These are phyloP conservation scores for Amorphotheca resinae DNA, from an alignment of 495 filamentous ascomycete species.

Conservation along the genomic window DNA sequence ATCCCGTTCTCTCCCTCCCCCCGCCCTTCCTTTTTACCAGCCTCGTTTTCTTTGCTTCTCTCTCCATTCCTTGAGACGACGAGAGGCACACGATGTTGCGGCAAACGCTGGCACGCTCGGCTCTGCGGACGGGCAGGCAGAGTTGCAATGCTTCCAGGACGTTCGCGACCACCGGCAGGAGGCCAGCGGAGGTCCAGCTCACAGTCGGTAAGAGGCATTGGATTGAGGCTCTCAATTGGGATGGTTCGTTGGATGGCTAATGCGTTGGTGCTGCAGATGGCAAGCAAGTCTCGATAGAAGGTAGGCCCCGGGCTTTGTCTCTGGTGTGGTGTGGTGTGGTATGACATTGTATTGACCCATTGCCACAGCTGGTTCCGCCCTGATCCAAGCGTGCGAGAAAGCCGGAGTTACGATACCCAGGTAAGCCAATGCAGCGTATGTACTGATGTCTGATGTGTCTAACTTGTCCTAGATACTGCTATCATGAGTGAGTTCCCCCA, in stretches of 20 bases:
- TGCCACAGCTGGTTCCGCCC: constrained; percentile 65
- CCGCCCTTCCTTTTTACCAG: too few species aligned
- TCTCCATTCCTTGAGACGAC: constrained; percentile 25
- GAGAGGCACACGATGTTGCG: constrained; percentile 69
- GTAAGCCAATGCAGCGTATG: constrained; percentile 27
- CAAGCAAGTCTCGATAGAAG: constrained; percentile 92
- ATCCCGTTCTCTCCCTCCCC: constrained; percentile 13
- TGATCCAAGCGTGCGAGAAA: constrained; percentile 99
- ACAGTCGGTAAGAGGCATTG: constrained; percentile 61
- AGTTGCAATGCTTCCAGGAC: constrained; percentile 50
- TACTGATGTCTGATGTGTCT: constrained; percentile 23
- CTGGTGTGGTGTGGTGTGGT: constrained; percentile 13
- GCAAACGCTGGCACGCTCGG: constrained; percentile 74
- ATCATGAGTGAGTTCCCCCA: constrained; percentile 68
- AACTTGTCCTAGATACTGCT: constrained; percentile 76
- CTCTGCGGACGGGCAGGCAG: constrained; percentile 63
- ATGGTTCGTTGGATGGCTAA: constrained; percentile 10
- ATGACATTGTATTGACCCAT: constrained; percentile 20
- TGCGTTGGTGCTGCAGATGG: constrained; percentile 57
- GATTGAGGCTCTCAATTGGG: neutral
- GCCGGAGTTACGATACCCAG: constrained; percentile 83
- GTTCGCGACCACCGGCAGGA: constrained; percentile 60
- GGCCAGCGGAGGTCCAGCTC: constrained; percentile 83
- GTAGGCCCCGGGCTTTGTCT: too few species aligned
- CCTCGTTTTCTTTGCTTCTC: constrained; percentile 18